phyloP scores from a whole-genome alignment of 805 yeast species.

The Saturnispora saitoi region DNA sequence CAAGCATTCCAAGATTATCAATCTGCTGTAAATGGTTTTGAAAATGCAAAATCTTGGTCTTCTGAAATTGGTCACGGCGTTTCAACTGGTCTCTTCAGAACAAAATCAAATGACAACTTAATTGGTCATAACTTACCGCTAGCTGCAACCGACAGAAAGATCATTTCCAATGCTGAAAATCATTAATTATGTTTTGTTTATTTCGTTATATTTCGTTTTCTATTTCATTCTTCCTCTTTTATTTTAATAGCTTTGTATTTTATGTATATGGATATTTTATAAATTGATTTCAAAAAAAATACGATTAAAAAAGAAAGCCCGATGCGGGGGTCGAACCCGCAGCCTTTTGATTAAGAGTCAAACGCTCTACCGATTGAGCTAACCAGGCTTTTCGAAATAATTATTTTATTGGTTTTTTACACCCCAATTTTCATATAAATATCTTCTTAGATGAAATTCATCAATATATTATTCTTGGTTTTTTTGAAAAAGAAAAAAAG shows the following conservation, averaged over 20 bases:
- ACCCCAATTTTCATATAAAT: too few species aligned
- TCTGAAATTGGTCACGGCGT: conserved; percentile 33
- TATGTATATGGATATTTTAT: neutral
- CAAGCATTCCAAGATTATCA: conserved; percentile 70
- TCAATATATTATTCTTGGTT: too few species aligned
- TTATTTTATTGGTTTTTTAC: too few species aligned
- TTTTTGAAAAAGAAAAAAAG: too few species aligned
- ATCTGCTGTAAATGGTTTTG: conserved; percentile 59
- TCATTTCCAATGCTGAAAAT: neutral
- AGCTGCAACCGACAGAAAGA: conserved; percentile 10
- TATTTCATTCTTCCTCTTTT: neutral
- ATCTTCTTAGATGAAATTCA: too few species aligned
- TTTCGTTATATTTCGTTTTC: neutral
- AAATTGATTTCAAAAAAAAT: neutral
- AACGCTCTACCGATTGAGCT: conserved; percentile 19
- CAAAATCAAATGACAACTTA: conserved; percentile 17
- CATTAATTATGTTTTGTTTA: conserved; percentile 18
- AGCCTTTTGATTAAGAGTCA: conserved; percentile 18
- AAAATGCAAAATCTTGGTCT: conserved; percentile 53
- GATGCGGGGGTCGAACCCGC: conserved; percentile 19
- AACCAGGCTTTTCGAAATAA: conserved; percentile 15
- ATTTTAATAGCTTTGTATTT: neutral
- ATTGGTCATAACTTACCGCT: conserved; percentile 5
- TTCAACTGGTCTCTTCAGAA: conserved; percentile 20
- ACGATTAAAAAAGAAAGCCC: conserved; percentile 9